Evolutionary conservation across 225 moss, liverwort and hornwort genomes (phyloP).

Genomic region (Takakia lepidozioides): DNA sequence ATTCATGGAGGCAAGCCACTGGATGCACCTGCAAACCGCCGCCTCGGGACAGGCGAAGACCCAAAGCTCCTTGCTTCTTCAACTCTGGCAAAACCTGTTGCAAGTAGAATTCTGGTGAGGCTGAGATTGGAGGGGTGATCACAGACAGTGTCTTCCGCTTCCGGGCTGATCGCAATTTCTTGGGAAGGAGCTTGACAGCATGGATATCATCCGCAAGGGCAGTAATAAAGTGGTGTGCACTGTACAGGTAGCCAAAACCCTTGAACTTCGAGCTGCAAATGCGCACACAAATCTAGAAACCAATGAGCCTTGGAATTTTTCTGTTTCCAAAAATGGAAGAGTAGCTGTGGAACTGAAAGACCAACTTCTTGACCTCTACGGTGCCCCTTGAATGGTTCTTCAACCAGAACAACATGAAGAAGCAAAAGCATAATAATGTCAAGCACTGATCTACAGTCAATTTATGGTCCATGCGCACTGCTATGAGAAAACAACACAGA

Average conservation of each 20-base stretch:
- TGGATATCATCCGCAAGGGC: constrained; percentile 32
- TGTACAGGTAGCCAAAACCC: constrained; percentile 34
- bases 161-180: constrained; percentile 8
- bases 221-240: constrained; percentile 33
- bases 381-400: no score
- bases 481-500: no score
- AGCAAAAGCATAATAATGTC: no score
- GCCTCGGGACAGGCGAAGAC: constrained; percentile 35
- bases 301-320: no score
- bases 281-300: no score
- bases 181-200: constrained; percentile 31
- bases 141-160: constrained; percentile 15
- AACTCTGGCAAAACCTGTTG: constrained; percentile 31
- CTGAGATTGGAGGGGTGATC: constrained; percentile 12
- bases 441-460: no score
- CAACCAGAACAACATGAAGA: no score
- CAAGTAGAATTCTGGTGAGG: constrained; percentile 23
- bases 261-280: constrained; percentile 28
- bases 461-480: no score
- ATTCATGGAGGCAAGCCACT: no score
- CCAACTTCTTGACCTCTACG: no score
- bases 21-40: constrained; percentile 35
- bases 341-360: no score
- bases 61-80: constrained; percentile 24
- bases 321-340: no score